Evolutionary conservation across 1,139 yeast species (phyloP).

Genomic region (Suhomyces kunorum): DNA sequence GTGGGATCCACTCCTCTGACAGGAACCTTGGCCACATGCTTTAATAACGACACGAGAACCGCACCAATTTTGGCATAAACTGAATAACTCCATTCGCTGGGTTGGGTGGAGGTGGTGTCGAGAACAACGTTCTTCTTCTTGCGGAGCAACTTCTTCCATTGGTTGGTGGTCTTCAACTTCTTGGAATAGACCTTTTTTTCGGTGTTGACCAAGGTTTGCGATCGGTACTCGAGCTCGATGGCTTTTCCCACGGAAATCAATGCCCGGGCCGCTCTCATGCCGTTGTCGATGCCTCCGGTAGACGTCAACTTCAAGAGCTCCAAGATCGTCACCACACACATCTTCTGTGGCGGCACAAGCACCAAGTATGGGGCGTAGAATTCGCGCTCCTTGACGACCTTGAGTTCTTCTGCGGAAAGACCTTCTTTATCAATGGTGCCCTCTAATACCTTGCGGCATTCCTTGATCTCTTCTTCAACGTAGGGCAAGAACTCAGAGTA

Average conservation of each 20-base stretch:
- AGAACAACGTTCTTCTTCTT: conserved; percentile 31
- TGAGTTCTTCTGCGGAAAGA: conserved; percentile 30
- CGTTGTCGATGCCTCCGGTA: conserved; percentile 77
- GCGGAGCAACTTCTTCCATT: conserved; percentile 47
- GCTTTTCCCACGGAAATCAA: conserved; percentile 82
- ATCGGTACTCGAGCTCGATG: conserved; percentile 78
- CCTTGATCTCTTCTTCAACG: conserved; percentile 62
- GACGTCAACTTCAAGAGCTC: conserved; percentile 76
- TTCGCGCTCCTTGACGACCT: conserved; percentile 51
- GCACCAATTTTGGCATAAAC: conserved; percentile 84
- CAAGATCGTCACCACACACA: conserved; percentile 80
- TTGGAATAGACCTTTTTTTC: conserved; percentile 53
- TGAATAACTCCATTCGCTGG: conserved; percentile 45
- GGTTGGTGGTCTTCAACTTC: conserved; percentile 31
- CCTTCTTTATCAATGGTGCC: conserved; percentile 21
- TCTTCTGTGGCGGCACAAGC: conserved; percentile 72
- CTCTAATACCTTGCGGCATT: conserved; percentile 39
- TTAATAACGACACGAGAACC: conserved; percentile 66
- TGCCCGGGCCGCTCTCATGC: conserved; percentile 84
- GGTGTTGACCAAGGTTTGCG: conserved; percentile 59
- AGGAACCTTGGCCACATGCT: conserved; percentile 80
- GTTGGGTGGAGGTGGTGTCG: conserved; percentile 22
- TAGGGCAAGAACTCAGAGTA: conserved; percentile 66
- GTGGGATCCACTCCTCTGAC: conserved; percentile 80
- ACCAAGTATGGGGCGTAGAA: conserved; percentile 79